Conservation (phyloP, 768 basidiomycete genomes). For the Collybia sordida region DNA sequence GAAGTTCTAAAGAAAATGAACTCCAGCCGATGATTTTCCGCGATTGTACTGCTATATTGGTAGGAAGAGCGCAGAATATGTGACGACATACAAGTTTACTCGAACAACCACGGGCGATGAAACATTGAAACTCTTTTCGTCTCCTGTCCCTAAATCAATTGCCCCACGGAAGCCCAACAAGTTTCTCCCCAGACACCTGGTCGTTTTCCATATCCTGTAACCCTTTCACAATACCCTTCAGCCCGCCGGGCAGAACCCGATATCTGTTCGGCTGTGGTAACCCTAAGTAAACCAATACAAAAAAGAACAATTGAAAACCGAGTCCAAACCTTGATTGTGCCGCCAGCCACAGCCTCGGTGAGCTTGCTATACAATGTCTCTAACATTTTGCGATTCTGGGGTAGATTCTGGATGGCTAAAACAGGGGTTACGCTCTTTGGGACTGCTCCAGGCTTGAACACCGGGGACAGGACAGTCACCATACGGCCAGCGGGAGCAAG, state of each 20-base stretch:
- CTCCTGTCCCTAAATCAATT: no score
- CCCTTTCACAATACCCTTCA: constrained; percentile 41
- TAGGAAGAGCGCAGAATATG: no score
- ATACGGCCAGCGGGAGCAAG: not conserved
- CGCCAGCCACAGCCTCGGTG: no score
- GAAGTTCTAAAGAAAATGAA: no score
- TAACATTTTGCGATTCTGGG: not conserved
- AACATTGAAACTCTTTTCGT: no score
- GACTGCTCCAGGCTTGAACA: not conserved
- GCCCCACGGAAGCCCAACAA: constrained; percentile 36
- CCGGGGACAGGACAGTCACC: not conserved
- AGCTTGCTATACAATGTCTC: not conserved
- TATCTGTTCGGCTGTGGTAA: constrained; percentile 40
- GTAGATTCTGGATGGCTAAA: not conserved
- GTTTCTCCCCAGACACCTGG: constrained; percentile 43
- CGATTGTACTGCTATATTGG: no score
- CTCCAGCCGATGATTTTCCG: no score
- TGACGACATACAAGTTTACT: no score
- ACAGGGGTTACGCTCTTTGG: not conserved
- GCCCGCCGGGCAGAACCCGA: constrained; percentile 42
- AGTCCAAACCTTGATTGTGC: not conserved
- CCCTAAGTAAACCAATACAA: not conserved
- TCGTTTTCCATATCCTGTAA: constrained; percentile 37
- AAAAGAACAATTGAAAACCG: not conserved
- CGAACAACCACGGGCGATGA: no score